Conservation (phyloP, 192 early-diverging fungal species). For the Gryganskiella cystojenkinii region DNA sequence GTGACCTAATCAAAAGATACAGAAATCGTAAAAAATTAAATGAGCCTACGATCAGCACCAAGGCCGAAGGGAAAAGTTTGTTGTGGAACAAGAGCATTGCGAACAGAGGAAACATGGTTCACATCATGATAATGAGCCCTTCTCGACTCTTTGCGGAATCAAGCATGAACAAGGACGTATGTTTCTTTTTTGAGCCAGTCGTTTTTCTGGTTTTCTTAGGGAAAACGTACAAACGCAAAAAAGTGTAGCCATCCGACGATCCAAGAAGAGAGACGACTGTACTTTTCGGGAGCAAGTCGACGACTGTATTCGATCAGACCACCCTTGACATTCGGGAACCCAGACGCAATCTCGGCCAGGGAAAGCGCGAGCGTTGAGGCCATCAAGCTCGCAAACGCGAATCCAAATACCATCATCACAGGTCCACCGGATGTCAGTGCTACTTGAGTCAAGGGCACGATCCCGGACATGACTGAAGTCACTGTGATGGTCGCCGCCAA, state of each 20-base stretch:
- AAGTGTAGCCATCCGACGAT: constrained; percentile 46
- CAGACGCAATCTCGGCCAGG: constrained; percentile 35
- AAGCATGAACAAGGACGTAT: background rate
- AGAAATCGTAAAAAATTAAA: background rate
- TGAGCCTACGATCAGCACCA: background rate
- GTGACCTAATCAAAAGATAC: constrained; percentile 4
- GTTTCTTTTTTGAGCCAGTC: too few relatives aligned
- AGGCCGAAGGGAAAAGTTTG: background rate
- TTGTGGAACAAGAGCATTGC: background rate
- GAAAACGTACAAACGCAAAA: constrained; percentile 24
- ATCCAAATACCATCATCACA: constrained; percentile 32
- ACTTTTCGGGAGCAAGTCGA: constrained; percentile 20
- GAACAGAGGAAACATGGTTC: too few relatives aligned
- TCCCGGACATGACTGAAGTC: constrained; percentile 28
- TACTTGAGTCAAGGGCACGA: constrained; percentile 26
- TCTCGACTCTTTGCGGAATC: too few relatives aligned
- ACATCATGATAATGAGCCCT: too few relatives aligned
- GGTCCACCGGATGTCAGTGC: constrained; percentile 19
- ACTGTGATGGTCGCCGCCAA: constrained; percentile 17
- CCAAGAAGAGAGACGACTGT: constrained; percentile 27
- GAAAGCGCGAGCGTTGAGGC: constrained; percentile 22
- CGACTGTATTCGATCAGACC: constrained; percentile 38
- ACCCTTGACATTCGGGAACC: constrained; percentile 36
- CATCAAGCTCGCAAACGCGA: constrained; percentile 19
- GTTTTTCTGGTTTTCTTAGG: background rate